Evolutionary conservation across 139 green algal genomes (phyloP).

Genomic region (Chlamydomonas eustigma): DNA sequence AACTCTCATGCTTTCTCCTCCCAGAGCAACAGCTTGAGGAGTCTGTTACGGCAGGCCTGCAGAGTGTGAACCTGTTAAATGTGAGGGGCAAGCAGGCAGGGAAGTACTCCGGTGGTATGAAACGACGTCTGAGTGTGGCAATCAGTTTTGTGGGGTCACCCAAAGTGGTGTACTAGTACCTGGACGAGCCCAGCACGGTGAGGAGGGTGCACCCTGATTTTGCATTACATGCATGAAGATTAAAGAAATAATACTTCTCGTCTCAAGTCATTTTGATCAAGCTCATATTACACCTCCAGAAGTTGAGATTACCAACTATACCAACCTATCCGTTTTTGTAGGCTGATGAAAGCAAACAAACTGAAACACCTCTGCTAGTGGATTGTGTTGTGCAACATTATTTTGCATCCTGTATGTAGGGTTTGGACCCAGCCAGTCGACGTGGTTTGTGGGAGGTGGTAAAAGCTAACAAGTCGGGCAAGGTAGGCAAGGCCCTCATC

Average conservation of each 20-base stretch:
- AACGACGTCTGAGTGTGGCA: constrained; percentile 74
- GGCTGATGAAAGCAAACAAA: too few relatives aligned
- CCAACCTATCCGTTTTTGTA: too few relatives aligned
- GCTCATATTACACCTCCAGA: too few relatives aligned
- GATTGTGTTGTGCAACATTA: too few relatives aligned
- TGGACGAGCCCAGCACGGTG: constrained; percentile 22
- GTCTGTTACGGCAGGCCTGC: constrained; percentile 22
- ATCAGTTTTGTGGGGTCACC: constrained; percentile 74
- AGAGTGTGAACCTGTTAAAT: constrained; percentile 26
- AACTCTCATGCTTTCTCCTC: background rate
- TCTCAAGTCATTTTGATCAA: constrained; percentile 94
- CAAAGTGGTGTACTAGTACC: constrained; percentile 33
- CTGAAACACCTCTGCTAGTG: too few relatives aligned
- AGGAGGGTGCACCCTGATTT: too few relatives aligned
- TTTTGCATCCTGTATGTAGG: too few relatives aligned
- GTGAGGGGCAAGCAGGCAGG: constrained; percentile 43
- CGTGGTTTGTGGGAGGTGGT: constrained; percentile 82
- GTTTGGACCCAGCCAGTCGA: constrained; percentile 73
- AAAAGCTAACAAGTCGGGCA: constrained; percentile 58
- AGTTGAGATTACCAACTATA: too few relatives aligned
- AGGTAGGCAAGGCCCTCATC: too few relatives aligned
- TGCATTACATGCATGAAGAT: too few relatives aligned
- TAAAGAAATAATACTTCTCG: constrained; percentile 14
- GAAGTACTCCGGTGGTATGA: constrained; percentile 50
- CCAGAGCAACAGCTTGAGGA: constrained; percentile 4